These are phyloP conservation scores for Luffa acutangula DNA, from an alignment of 306 rosid genomes.

Conservation along the genomic window DNA sequence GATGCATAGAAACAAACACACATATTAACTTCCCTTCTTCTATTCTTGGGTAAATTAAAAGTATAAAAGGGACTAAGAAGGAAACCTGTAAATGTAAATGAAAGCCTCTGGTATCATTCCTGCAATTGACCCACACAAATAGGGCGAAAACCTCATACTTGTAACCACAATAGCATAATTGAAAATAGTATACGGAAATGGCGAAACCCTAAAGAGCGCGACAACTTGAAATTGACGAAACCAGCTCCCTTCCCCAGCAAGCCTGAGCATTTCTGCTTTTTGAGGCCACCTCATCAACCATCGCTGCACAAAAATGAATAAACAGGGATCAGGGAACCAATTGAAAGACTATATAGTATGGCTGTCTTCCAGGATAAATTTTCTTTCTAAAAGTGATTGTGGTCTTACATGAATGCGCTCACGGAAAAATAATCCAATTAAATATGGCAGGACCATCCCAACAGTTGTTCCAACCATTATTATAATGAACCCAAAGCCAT, in stretches of 20 bases:
- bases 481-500: constrained; percentile 82
- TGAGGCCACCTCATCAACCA: constrained; percentile 92
- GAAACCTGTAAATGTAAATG: constrained; percentile 86
- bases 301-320: constrained; percentile 39
- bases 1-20: background rate
- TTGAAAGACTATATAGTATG: background rate
- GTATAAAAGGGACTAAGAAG: constrained; percentile 1
- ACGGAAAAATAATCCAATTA: constrained; percentile 70
- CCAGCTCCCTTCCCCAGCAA: constrained; percentile 94
- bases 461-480: constrained; percentile 95
- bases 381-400: background rate
- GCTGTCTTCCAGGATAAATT: background rate
- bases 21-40: background rate
- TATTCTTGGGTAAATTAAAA: background rate
- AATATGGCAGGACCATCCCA: constrained; percentile 95
- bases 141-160: constrained; percentile 92
- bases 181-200: constrained; percentile 95
- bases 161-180: constrained; percentile 91
- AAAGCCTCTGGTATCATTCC: constrained; percentile 99
- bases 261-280: constrained; percentile 80
- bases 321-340: constrained; percentile 7
- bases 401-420: constrained; percentile 81
- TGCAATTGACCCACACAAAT: constrained; percentile 78
- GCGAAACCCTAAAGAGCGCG: constrained; percentile 82
- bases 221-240: constrained; percentile 86